These are phyloP conservation scores for Melaleuca alternifolia DNA, from an alignment of 345 rosid species.

Conservation along the genomic window DNA sequence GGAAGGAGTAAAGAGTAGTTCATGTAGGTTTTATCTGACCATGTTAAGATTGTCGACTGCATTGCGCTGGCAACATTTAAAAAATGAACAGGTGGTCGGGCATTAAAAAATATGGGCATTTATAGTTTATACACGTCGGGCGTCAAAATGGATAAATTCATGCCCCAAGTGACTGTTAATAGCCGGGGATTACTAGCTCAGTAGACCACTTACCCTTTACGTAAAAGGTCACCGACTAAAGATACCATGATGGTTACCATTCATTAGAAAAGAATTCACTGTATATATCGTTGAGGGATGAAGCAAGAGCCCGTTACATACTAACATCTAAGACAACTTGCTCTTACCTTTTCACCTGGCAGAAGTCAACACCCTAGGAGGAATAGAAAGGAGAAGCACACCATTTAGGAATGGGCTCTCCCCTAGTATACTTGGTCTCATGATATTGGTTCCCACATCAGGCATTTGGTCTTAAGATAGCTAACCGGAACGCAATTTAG, in stretches of 20 bases:
- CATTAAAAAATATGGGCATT: neutral
- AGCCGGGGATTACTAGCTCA: neutral
- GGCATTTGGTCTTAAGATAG: neutral
- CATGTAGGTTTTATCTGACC: neutral
- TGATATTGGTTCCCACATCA: neutral
- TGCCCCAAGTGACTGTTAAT: neutral
- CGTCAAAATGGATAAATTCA: neutral
- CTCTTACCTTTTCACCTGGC: neutral
- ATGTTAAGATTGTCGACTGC: neutral
- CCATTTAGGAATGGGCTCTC: neutral
- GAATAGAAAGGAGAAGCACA: neutral
- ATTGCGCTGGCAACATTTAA: neutral
- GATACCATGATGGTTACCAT: neutral
- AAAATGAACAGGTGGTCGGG: neutral
- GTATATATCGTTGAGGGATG: neutral
- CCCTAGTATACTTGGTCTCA: neutral
- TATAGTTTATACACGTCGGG: neutral
- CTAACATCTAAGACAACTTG: neutral
- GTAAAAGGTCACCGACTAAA: neutral
- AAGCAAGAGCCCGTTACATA: neutral
- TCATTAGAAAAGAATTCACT: neutral
- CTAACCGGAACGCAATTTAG: neutral
- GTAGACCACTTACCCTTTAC: neutral
- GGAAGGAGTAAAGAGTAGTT: neutral
- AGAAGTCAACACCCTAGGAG: neutral